These are phyloP conservation scores for Globisporangium cystogenes DNA, from an alignment of 352 stramenopile genomes.

Conservation along the genomic window DNA sequence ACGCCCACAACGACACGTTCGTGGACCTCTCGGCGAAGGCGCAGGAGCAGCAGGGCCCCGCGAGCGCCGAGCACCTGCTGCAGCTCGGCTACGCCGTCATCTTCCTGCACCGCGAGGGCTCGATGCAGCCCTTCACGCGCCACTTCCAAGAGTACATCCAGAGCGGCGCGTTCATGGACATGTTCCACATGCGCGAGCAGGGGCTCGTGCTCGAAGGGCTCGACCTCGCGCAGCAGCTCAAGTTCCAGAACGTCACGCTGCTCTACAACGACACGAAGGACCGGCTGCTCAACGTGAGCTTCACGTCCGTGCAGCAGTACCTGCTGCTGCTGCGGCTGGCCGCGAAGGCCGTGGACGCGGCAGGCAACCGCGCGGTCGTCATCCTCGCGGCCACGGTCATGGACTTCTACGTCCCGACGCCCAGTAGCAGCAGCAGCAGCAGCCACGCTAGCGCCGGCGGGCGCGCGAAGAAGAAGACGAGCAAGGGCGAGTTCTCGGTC, in stretches of 20 bases:
- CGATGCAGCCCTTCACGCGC: constrained; percentile 73
- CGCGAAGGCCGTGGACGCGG: constrained; percentile 43
- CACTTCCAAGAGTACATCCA: constrained; percentile 83
- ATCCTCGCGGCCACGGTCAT: constrained; percentile 74
- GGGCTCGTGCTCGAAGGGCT: constrained; percentile 63
- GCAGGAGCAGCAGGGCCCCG: constrained; percentile 71
- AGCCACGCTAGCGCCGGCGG: too few relatives aligned
- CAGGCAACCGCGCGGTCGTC: constrained; percentile 60
- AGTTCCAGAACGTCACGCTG: constrained; percentile 59
- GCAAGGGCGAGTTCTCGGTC: constrained; percentile 54
- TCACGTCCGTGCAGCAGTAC: constrained; percentile 82
- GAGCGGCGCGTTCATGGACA: constrained; percentile 77
- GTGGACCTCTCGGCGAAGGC: constrained; percentile 66
- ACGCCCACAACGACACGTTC: constrained; percentile 57
- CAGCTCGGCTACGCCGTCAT: constrained; percentile 78
- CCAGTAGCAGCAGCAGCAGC: constrained; percentile 2
- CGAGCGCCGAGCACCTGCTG: constrained; percentile 76
- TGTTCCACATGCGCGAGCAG: constrained; percentile 59
- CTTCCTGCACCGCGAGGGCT: constrained; percentile 74
- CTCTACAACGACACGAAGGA: constrained; percentile 60
- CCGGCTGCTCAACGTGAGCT: constrained; percentile 67
- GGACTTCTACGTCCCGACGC: constrained; percentile 69
- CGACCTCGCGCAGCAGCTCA: constrained; percentile 50
- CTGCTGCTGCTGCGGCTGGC: constrained; percentile 62
- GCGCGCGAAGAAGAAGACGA: constrained; percentile 36